Evolutionary conservation across 441 rosid species (phyloP), one percentile per base, ranked within the genome.

Genomic region (Isatis lusitanica): DNA sequence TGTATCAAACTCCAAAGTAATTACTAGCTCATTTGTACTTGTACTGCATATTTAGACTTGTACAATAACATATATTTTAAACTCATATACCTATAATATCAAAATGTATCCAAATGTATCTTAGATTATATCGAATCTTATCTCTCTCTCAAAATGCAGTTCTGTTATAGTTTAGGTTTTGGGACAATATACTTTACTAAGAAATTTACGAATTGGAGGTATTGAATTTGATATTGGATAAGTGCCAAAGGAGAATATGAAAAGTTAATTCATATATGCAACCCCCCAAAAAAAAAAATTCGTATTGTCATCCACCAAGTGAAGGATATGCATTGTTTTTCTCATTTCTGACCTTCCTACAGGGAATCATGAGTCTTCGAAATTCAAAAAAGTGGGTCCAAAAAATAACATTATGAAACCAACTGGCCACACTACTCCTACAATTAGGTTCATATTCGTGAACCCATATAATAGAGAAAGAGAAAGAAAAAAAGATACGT

Each of bases 281-380:
- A 30, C 26, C 15, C 58, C 58, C 9, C 30, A 40, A 13, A 3
- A 7, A 16, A 17, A 48, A 16, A 11, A 5, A 26, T 52, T 52
- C 24, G 70, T 38, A 43, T 52, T 63, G 74, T 67, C 68, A 60
- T 42, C 70, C 66, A 75, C 70, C 70, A 63, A 75, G 30, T 62
- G 62, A 63, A 59, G 67, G 47, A 56, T 70, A 61, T 63, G 46
- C 59, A 53, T 63, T 47, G 52, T 6, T 48, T 63, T 71, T 55
- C 52, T 62, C 33, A 57, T 3, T 38, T 63, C 63, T 68, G 60
- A 68, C 58, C 69, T 24, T 68, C 69, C 42, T 74, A 7, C 39
- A 47, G 10, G 39, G 66, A 63, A 75, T 63, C 75, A 76, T 75
- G 63, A 69, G 71, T 39, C 67, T 47, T 70, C 47, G 18, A 63